Base-by-base conservation (phyloP, 768 basidiomycete genomes). In the Suillus tomentosus region DNA sequence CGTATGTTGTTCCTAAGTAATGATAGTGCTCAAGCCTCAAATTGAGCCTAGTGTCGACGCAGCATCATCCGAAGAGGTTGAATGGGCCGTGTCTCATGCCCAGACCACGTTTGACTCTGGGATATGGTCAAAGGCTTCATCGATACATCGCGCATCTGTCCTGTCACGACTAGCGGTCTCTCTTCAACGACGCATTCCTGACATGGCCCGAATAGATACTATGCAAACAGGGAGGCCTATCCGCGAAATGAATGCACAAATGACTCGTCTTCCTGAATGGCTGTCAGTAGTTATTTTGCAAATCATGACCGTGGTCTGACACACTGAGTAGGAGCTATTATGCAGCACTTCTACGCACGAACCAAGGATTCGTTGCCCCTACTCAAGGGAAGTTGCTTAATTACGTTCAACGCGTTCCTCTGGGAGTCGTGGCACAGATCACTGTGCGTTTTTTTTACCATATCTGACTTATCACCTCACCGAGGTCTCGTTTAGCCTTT, bases 381-480 rank as follows among this genome's bases (percentile, higher is more conserved):
- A 91, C 91, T 0, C 89, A 92, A 68, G 94, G 94, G 0, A 86
- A 84, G 61, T 73, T 95, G 45, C 76, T 94, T 42, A 95, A 94
- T 70, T 89, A 91, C 73, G 88, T 95, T 6, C 84, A 86, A 57
- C 84, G 94, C 15, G 80, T 92, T 13, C 92, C 94, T 0, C 82
- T 95, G 0, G 94, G 94, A 13, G 93, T 94, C n/a, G 91, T 94
- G 45, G 93, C 89, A 1, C 92, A 95, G 72, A 91, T 95, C 31
- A 94, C 91, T 15, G 92, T 92, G 63, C 73, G 64, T 58, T 10
- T 47, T 24, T 31, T 36, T 19, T 34, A 7, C 37, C 51, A 10
- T 17, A 34, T 5, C 50, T 47, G 24, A 62, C 34, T 17, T 37
- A 48, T 45, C 31, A 8, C 60, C 42, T 65, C 59, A 64, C 37